Percentiles rank a stretch among this genome's conserved stretches.
phyloP scores from a whole-genome alignment of 495 filamentous ascomycete genomes.

The Xylaria acuta region DNA sequence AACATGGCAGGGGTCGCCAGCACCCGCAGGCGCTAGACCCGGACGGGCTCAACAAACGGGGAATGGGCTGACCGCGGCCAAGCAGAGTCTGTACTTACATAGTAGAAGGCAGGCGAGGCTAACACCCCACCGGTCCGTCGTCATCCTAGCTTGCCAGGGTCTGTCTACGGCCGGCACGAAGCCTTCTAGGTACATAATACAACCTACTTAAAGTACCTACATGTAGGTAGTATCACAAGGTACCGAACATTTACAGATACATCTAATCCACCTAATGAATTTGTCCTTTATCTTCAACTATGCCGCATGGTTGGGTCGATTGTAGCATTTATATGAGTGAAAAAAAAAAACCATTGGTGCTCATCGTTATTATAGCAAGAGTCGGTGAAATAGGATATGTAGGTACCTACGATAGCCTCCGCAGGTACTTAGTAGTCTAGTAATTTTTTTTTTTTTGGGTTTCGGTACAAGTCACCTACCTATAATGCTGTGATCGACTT shows the following conservation, averaged over 20 bases:
- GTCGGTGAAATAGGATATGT: too few species aligned
- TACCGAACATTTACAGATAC: neutral
- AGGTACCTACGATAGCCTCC: too few species aligned
- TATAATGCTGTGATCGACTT: neutral
- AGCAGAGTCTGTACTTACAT: neutral
- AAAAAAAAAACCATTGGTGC: too few species aligned
- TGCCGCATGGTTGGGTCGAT: neutral
- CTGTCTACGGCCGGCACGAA: neutral
- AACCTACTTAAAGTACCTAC: too few species aligned
- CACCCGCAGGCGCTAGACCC: constrained; percentile 15
- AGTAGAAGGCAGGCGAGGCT: neutral
- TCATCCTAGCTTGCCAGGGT: constrained; percentile 3
- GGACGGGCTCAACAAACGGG: neutral
- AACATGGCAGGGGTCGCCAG: constrained; percentile 3
- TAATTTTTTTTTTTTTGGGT: too few species aligned
- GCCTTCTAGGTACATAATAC: neutral
- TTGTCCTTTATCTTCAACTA: neutral
- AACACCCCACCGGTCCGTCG: neutral
- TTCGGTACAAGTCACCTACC: neutral
- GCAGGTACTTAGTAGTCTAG: too few species aligned
- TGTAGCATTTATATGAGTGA: too few species aligned
- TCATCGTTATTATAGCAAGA: too few species aligned
- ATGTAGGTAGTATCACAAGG: too few species aligned
- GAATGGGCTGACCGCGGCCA: neutral
- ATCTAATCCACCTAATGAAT: neutral